Evolutionary conservation across 345 rosid species (phyloP), one percentile per base, ranked within the genome.

Genomic region (Aurinia saxatilis): DNA sequence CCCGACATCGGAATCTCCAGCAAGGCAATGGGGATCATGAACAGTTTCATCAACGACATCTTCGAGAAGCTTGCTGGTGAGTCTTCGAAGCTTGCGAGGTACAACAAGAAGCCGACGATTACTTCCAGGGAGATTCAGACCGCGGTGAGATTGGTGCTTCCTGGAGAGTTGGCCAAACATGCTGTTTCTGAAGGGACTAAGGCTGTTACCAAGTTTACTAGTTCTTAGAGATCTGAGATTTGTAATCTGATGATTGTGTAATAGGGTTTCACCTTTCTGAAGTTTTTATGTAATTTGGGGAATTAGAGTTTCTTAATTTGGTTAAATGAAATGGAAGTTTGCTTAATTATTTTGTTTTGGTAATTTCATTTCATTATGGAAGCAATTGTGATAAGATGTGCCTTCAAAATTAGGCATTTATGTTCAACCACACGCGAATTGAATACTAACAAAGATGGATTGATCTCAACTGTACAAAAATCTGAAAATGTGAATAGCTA

Each of bases 41-140:
- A 72, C 37, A 72, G 75, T 27, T 72, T 72, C 57, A 72, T 72
- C 51, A 72, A 72, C 42, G 71, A 72, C 14, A 81, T 78, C 62
- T 81, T 81, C 31, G 85, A 81, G 83, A 81, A 81, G 19, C 85
- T 81, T 1, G 81, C 83, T 1, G 75, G 71, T 47, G 85, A 81
- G 60, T 49, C 82, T 2, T 81, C 85, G 0, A 76, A 74, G 67
- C 72, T 81, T 8, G 85, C 85, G 1, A 73, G 85, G 79, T 81
- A 81, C 78, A 81, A 81, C 74, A 81, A 81, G 79, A 81, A 81
- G 72, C 85, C 85, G 3, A 81, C 82, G 8, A 81, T 81, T 25
- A 81, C 85, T 9, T 78, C 85, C 0, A 47, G 79, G 80, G 85
- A 81, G 65, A 78, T 81, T 40, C 82, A 72, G 68, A 69, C 73